Base-by-base conservation (phyloP, 2,329 filamentous ascomycete genomes). In the Calonectria ilicicola region DNA sequence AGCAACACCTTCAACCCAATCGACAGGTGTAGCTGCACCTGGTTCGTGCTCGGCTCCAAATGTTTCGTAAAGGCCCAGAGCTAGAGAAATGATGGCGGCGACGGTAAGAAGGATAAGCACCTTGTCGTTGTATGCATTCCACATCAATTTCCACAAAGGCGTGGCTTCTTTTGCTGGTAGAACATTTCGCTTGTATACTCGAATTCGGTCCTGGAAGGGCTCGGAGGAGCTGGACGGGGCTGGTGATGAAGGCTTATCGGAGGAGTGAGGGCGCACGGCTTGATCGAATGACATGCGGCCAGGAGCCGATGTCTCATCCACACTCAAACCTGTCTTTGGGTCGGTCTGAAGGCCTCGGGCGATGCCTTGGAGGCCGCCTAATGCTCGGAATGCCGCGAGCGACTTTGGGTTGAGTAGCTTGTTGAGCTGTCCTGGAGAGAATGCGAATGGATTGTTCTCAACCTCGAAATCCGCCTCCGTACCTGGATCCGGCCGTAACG, bases 321-420 rank as follows among this genome's bases (percentile, higher is more conserved):
- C 79, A 70, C 93, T 95, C 56, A 98, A 83, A 14, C 95, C 95
- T 12, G 92, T 87, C 44, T 87, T 88, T 17, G 93, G 85, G 81
- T 96, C 91, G 7, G 92, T 93, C 60, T 93, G 88, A 26, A 98
- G 85, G 3, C 95, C 95, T 78, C 91, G 92, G 82, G 95, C 94
- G 65, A 98, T 83, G 0, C 95, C 95, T 4, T 83, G 83, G 4
- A 97, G 82, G 29, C 95, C 95, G 56, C 95, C 95, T 1, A 98
- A 82, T 2, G 92, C 92, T 76, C 91, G 92, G 77, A 95, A 97
- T 0, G 95, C 95, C 14, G 92, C 88, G 69, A 97, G 84, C 67
- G 91, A 96, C 85, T 98, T 98, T 2, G 95, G 95, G 80, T 97
- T 96, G 65, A 95, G 90, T 81, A 97, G 88, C 83, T 97, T 97